These are phyloP conservation scores for Melianthus villosus DNA, from an alignment of 441 rosid genomes.

Conservation along the genomic window DNA sequence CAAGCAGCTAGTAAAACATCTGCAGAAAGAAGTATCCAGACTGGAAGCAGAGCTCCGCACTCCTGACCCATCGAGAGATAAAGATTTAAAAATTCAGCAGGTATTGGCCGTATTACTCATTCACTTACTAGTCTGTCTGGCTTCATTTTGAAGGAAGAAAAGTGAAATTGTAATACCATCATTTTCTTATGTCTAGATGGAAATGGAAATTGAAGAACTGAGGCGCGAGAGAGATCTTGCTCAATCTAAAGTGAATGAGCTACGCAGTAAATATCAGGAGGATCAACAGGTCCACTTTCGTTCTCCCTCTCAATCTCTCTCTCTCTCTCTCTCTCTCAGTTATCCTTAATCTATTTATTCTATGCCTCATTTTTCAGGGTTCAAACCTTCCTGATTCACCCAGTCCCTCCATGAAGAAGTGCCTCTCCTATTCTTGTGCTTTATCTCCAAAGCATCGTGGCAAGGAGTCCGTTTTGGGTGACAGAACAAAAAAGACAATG, in stretches of 20 bases:
- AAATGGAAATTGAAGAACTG: conserved; percentile 75
- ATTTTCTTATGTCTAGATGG: conserved; percentile 38
- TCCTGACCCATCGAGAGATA: conserved; percentile 68
- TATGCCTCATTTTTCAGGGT: conserved; percentile 23
- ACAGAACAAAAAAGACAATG: conserved; percentile 42
- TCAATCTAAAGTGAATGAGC: conserved; percentile 55
- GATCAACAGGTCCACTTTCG: conserved; percentile 29
- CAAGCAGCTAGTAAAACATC: conserved; percentile 88
- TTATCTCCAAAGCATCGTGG: conserved; percentile 34
- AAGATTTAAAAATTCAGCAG: conserved; percentile 74
- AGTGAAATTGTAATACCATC: background rate
- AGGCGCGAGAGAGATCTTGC: conserved; percentile 78
- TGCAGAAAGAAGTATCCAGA: conserved; percentile 94
- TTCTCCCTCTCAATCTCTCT: background rate
- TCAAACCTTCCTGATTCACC: conserved; percentile 37
- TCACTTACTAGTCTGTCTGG: conserved; percentile 1
- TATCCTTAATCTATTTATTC: conserved; percentile 12
- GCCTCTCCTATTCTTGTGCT: conserved; percentile 66
- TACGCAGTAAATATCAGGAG: conserved; percentile 56
- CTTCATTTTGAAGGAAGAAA: background rate
- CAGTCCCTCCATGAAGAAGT: conserved; percentile 56
- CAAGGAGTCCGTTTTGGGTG: conserved; percentile 31
- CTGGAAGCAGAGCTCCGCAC: conserved; percentile 92
- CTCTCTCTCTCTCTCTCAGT: background rate
- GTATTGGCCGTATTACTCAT: no score